phyloP scores from a whole-genome alignment of 768 basidiomycete genomes.

The Ephemerocybe angulata region DNA sequence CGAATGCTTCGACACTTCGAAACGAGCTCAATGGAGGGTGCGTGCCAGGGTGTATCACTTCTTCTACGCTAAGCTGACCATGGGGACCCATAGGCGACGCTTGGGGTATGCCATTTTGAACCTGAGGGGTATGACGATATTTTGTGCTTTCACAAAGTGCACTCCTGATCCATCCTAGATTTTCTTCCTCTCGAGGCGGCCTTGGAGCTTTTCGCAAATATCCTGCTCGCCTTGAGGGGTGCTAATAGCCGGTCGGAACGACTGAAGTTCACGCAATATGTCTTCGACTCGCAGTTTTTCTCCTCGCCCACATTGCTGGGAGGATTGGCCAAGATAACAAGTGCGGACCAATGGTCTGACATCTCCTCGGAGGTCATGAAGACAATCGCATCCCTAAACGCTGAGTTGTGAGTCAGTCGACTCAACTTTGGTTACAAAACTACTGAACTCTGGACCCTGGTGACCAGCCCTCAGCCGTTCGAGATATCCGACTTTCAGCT shows the following conservation, averaged over 20 bases:
- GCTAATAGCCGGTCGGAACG: constrained; percentile 26
- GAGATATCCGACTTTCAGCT: constrained; percentile 36
- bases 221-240: constrained; percentile 44
- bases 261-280: constrained; percentile 46
- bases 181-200: constrained; percentile 56
- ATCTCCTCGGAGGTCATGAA: constrained; percentile 46
- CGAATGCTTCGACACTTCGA: constrained; percentile 46
- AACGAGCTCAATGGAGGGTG: constrained; percentile 50
- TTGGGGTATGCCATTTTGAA: constrained; percentile 48
- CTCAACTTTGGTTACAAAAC: background rate
- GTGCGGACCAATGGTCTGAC: constrained; percentile 49
- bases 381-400: constrained; percentile 40
- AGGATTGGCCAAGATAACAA: constrained; percentile 39
- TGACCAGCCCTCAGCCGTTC: constrained; percentile 58
- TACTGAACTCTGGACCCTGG: too few relatives aligned
- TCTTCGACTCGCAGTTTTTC: constrained; percentile 41
- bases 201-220: constrained; percentile 51
- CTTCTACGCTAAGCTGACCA: background rate
- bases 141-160: background rate
- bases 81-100: constrained; percentile 29
- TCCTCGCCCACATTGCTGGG: constrained; percentile 34
- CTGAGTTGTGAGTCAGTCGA: constrained; percentile 42
- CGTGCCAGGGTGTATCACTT: constrained; percentile 9
- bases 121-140: constrained; percentile 37
- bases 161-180: constrained; percentile 32